Evolutionary conservation across 345 rosid genomes (phyloP).

Genomic region (Pistacia atlantica): DNA sequence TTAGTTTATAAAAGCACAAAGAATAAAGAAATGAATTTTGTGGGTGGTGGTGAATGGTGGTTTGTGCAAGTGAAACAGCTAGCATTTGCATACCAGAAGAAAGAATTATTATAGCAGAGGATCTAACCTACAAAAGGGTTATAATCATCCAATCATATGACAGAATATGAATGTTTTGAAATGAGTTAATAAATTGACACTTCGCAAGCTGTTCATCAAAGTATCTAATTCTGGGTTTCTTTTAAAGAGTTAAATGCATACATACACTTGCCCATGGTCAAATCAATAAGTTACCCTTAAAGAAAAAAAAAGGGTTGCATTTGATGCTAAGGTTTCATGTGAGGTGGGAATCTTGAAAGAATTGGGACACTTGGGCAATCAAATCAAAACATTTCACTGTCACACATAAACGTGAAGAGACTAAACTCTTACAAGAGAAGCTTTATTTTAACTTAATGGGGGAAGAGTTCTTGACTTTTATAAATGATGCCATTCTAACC

Average conservation of each 20-base stretch:
- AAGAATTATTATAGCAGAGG: slow-evolving; percentile 13
- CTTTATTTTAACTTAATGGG: background rate
- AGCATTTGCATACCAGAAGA: background rate
- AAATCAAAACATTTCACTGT: slow-evolving; percentile 30
- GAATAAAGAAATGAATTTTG: background rate
- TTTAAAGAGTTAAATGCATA: background rate
- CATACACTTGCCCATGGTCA: background rate
- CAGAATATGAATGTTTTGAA: background rate
- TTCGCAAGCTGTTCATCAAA: background rate
- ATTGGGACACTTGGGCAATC: slow-evolving; percentile 23
- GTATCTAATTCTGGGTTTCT: background rate
- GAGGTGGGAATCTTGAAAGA: slow-evolving; percentile 15
- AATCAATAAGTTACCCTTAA: slow-evolving; percentile 3
- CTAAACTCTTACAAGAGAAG: slow-evolving; percentile 41
- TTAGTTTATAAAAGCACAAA: background rate
- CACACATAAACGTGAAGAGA: slow-evolving; percentile 51
- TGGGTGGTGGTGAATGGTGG: background rate
- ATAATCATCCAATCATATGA: slow-evolving; percentile 17
- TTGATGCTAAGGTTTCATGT: slow-evolving; percentile 10
- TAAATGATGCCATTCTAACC: background rate
- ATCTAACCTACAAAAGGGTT: background rate
- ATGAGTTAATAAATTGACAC: background rate
- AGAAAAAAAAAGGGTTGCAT: background rate
- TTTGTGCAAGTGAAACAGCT: background rate
- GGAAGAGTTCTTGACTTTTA: slow-evolving; percentile 6